Base-by-base conservation (phyloP, 2,329 filamentous ascomycete genomes). In the Stachybotrys chlorohalonatus region DNA sequence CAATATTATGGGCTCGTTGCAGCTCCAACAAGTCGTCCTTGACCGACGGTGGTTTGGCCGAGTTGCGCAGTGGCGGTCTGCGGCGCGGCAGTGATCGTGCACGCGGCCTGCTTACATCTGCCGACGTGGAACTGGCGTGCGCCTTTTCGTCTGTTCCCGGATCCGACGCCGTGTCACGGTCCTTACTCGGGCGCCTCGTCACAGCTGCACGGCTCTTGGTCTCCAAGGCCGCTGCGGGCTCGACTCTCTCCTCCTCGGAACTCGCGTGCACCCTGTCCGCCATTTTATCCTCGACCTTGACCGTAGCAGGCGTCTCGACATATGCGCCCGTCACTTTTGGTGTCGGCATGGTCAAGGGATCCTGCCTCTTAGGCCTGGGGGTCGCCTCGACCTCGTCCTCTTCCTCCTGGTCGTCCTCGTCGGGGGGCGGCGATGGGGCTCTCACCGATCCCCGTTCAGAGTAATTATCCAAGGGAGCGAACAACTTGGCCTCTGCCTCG, bases 11-110 rank as follows among this genome's bases (percentile, higher is more conserved):
- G 49, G 68, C 69, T 15, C 73, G 73, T 57, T 80, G 73, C 49
- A 84, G 77, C 52, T 79, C 75, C 31, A 75, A 68, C 31, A 84
- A 66, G 59, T 84, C 81, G 55, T 82, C 80, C 54, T 73, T 78
- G 53, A 80, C 81, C 2, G 76, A 80, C 2, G 78, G 75, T 3
- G 73, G 78, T 55, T 73, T 77, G 53, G 76, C 76, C 4, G 80
- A 77, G 67, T 84, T 84, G 57, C 73, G 71, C 42, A 82, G 63
- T 11, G 76, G 73, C n/a, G 66, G 70, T 39, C 73, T 72, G 47
- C 68, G 66, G 53, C 75, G 74, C 7, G 79, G 71, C 16, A 70
- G 62, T 53, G 77, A 79, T 54, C 64, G 63, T 46, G 68, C 56
- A 42, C 70, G 68, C 47, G 63, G 59, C 56, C 59, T 68, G 58